Evolutionary conservation across 352 stramenopile genomes (phyloP).

Genomic region (Globisporangium megalacanthum): DNA sequence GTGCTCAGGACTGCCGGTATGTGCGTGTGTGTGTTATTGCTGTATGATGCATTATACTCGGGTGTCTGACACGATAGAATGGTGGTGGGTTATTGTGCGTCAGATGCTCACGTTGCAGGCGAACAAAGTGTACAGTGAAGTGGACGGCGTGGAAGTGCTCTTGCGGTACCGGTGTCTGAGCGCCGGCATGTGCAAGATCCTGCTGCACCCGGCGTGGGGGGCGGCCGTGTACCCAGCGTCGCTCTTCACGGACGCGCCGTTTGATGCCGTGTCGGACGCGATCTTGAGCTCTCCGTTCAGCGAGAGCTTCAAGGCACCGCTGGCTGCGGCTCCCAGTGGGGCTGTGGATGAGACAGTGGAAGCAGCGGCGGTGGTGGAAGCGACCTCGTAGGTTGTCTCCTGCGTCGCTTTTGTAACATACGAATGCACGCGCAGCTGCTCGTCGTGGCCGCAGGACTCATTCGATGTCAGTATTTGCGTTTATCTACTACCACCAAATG

Average conservation of each 20-base stretch:
- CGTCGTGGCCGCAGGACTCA: neutral
- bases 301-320: slow-evolving; percentile 5
- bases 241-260: slow-evolving; percentile 93
- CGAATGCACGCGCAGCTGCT: neutral
- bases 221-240: slow-evolving; percentile 95
- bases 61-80: neutral
- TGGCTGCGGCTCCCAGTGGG: neutral
- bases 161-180: slow-evolving; percentile 78
- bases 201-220: slow-evolving; percentile 94
- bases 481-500: neutral
- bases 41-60: neutral
- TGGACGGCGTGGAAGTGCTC: slow-evolving; percentile 91
- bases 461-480: too few relatives aligned
- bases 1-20: slow-evolving; percentile 92
- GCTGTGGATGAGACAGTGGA: neutral
- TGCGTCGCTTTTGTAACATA: slow-evolving; percentile 13
- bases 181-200: slow-evolving; percentile 95
- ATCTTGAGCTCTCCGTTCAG: slow-evolving; percentile 30
- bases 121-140: slow-evolving; percentile 95
- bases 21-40: slow-evolving; percentile 17
- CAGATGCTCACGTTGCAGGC: slow-evolving; percentile 90
- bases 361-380: neutral
- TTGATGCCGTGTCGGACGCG: slow-evolving; percentile 65
- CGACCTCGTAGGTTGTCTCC: neutral
- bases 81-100: neutral